A percentile compares a stretch with the other conserved stretches of the same genome.
phyloP scores from a whole-genome alignment of 441 rosid species.

The Eruca vesicaria region DNA sequence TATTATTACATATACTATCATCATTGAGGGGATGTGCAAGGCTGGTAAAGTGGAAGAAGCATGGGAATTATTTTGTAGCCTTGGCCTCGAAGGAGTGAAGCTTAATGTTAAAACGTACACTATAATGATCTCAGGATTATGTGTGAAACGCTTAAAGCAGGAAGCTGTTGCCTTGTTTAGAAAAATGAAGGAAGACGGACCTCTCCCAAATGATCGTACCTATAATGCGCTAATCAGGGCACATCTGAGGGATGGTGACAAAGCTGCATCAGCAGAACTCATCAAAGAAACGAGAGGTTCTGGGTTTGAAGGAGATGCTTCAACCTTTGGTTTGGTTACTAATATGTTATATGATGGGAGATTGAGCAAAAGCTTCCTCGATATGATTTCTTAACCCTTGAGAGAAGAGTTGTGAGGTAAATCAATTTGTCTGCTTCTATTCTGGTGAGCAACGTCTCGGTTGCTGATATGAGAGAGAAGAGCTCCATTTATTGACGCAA shows the following conservation, averaged over 20 bases:
- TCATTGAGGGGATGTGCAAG: too few relatives aligned
- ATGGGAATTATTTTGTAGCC: too few relatives aligned
- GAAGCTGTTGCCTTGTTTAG: conserved; percentile 17
- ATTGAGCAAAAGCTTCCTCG: too few relatives aligned
- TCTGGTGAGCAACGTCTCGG: too few relatives aligned
- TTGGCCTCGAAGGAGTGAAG: not conserved
- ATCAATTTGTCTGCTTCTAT: not conserved
- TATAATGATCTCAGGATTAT: not conserved
- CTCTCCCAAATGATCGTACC: not conserved
- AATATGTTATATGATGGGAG: not conserved
- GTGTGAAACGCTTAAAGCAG: not conserved
- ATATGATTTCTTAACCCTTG: not conserved
- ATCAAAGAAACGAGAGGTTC: not conserved
- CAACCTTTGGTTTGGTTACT: not conserved
- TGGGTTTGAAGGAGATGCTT: not conserved
- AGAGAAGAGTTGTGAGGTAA: not conserved
- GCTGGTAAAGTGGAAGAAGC: too few relatives aligned
- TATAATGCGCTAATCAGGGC: not conserved
- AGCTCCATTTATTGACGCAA: too few relatives aligned
- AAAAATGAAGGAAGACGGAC: conserved; percentile 19
- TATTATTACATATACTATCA: not conserved
- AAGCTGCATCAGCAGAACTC: not conserved
- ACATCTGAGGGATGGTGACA: not conserved
- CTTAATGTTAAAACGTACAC: not conserved
- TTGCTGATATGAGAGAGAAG: too few relatives aligned